Conservation (phyloP, 768 basidiomycete species). For the Leccinum fibrillosum region DNA sequence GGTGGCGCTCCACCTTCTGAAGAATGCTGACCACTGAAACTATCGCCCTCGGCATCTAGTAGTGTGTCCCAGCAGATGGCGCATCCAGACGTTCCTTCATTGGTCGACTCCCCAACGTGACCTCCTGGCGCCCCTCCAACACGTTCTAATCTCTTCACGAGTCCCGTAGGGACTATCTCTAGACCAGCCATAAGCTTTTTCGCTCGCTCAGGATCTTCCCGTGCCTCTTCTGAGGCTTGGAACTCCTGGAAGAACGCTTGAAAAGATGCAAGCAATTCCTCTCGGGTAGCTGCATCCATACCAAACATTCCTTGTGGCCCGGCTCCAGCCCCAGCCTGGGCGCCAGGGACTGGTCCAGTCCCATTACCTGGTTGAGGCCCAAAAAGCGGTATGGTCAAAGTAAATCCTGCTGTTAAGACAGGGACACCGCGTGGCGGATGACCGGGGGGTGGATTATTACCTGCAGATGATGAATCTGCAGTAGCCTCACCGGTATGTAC, state of each 20-base stretch:
- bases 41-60: conserved; percentile 44
- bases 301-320: conserved; percentile 4
- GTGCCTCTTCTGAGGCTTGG: conserved; percentile 32
- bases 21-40: conserved; percentile 17
- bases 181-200: conserved; percentile 59
- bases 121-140: conserved; percentile 37
- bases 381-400: conserved; percentile 35
- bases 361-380: conserved; percentile 15
- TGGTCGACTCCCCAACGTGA: conserved; percentile 27
- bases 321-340: conserved; percentile 1
- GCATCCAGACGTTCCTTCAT: conserved; percentile 46
- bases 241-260: conserved; percentile 28
- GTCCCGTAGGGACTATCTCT: conserved; percentile 62
- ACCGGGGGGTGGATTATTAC: conserved; percentile 24
- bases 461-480: conserved; percentile 15
- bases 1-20: conserved; percentile 6
- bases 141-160: conserved; percentile 63
- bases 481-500: conserved; percentile 28
- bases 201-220: conserved; percentile 68
- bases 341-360: conserved; percentile 1
- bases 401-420: conserved; percentile 30
- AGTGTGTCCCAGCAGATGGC: conserved; percentile 77
- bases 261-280: conserved; percentile 26
- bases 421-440: conserved; percentile 20
- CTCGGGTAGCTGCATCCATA: conserved; percentile 20